These are phyloP conservation scores for Colletotrichum destructivum DNA, from an alignment of 2,329 filamentous ascomycete species.

Conservation along the genomic window DNA sequence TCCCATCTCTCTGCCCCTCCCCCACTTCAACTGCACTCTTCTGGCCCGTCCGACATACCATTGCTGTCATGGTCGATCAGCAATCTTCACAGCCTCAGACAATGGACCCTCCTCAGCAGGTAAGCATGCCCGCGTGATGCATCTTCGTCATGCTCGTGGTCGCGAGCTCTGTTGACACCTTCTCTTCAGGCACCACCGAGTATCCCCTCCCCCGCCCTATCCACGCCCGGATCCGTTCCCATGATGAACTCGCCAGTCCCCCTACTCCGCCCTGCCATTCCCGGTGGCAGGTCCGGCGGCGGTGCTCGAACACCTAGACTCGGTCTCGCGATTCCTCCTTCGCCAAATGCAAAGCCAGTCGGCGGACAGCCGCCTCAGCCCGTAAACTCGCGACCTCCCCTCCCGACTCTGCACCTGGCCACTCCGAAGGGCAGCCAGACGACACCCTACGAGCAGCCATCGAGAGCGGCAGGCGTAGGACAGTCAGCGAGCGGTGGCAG, in stretches of 20 bases:
- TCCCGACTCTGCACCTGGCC: slow-evolving; percentile 86
- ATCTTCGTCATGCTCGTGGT: background rate
- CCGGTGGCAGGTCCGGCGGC: slow-evolving; percentile 74
- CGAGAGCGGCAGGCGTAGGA: slow-evolving; percentile 66
- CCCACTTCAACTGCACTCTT: slow-evolving; percentile 12
- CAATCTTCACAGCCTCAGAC: slow-evolving; percentile 35
- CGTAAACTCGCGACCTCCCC: slow-evolving; percentile 69
- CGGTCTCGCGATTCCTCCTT: slow-evolving; percentile 91
- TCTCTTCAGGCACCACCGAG: slow-evolving; percentile 19
- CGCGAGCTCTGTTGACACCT: slow-evolving; percentile 2
- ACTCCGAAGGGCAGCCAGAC: slow-evolving; percentile 89
- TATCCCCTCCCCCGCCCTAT: slow-evolving; percentile 45
- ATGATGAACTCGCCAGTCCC: slow-evolving; percentile 84
- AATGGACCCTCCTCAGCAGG: slow-evolving; percentile 43
- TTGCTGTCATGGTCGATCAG: slow-evolving; percentile 39
- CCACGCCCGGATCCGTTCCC: slow-evolving; percentile 58
- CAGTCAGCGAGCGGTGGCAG: slow-evolving; percentile 83
- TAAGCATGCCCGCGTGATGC: slow-evolving; percentile 21
- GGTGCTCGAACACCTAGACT: slow-evolving; percentile 81
- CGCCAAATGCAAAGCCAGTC: slow-evolving; percentile 85
- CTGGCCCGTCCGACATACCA: slow-evolving; percentile 18
- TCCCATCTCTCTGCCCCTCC: slow-evolving; percentile 19
- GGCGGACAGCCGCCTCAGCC: slow-evolving; percentile 62
- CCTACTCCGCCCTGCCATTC: slow-evolving; percentile 86
- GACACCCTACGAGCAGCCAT: slow-evolving; percentile 78